Percentiles rank a stretch among this genome's conserved stretches.
Evolutionary conservation across 805 yeast genomes (phyloP).

Genomic region (Candida golubevii): DNA sequence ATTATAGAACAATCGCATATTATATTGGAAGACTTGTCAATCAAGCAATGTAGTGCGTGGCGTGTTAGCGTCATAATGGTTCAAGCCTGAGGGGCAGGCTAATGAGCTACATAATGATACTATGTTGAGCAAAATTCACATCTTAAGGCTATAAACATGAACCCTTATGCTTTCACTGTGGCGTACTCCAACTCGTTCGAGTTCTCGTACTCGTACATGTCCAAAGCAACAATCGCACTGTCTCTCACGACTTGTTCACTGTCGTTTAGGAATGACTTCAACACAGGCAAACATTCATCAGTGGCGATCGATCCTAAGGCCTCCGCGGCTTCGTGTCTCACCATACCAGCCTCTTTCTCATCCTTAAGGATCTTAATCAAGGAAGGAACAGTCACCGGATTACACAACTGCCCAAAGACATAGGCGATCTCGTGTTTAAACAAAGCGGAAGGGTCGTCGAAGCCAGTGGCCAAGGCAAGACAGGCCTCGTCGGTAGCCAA

Average conservation of each 20-base stretch:
- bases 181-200: constrained; percentile 77
- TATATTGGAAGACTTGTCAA: neutral
- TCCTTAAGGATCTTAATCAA: constrained; percentile 77
- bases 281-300: constrained; percentile 87
- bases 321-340: constrained; percentile 99
- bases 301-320: constrained; percentile 97
- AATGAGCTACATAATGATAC: no score
- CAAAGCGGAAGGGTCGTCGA: constrained; percentile 84
- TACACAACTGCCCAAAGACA: constrained; percentile 95
- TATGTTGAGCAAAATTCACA: no score
- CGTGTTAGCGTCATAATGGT: neutral
- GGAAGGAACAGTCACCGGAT: constrained; percentile 87
- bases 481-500: constrained; percentile 92
- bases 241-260: constrained; percentile 89
- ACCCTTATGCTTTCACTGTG: constrained; percentile 9
- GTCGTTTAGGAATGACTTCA: constrained; percentile 74
- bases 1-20: constrained; percentile 3
- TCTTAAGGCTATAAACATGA: neutral
- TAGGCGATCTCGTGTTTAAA: constrained; percentile 98
- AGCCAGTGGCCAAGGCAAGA: constrained; percentile 85
- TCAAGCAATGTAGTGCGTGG: no score
- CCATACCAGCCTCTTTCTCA: constrained; percentile 91
- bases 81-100: neutral
- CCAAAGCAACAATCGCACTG: constrained; percentile 94
- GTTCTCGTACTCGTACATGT: constrained; percentile 95